Conservation (phyloP, 2,329 filamentous ascomycete species). For the Fusarium sp. region DNA sequence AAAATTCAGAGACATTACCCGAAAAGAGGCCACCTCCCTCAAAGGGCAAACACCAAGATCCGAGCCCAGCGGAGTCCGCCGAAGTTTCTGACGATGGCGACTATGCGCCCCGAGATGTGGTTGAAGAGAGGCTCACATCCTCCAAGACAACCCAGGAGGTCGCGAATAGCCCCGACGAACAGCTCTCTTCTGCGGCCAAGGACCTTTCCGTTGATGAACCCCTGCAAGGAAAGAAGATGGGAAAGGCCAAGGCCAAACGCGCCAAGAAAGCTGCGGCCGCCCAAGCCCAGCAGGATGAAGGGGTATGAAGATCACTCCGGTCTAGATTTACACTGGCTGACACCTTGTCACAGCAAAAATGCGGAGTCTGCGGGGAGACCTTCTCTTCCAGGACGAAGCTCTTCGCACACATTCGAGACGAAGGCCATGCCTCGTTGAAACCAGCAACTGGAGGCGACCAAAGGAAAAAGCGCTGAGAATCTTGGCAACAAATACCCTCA, state of each 20-base stretch:
- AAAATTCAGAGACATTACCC: neutral
- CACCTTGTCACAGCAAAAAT: slow-evolving; percentile 52
- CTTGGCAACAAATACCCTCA: neutral
- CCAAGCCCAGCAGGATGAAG: slow-evolving; percentile 48
- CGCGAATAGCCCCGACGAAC: slow-evolving; percentile 10
- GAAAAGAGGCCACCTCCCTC: neutral
- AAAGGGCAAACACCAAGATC: neutral
- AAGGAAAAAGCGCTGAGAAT: slow-evolving; percentile 52
- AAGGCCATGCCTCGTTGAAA: slow-evolving; percentile 70
- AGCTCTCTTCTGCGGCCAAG: slow-evolving; percentile 28
- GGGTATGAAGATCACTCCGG: slow-evolving; percentile 46
- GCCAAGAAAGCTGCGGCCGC: slow-evolving; percentile 60
- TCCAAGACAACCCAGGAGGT: slow-evolving; percentile 1
- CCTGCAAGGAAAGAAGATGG: slow-evolving; percentile 55
- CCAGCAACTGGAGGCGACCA: slow-evolving; percentile 42
- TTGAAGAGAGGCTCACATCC: slow-evolving; percentile 56
- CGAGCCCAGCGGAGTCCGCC: slow-evolving; percentile 16
- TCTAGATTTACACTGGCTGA: slow-evolving; percentile 1
- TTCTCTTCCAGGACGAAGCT: slow-evolving; percentile 76
- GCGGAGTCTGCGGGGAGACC: slow-evolving; percentile 57
- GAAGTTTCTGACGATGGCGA: slow-evolving; percentile 52
- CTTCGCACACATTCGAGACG: slow-evolving; percentile 78
- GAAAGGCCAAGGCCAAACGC: slow-evolving; percentile 65
- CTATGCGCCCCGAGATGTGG: slow-evolving; percentile 60
- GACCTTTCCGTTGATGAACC: slow-evolving; percentile 45